Evolutionary conservation across 2,329 filamentous ascomycete genomes (phyloP).

Genomic region (Botrytis cinerea): DNA sequence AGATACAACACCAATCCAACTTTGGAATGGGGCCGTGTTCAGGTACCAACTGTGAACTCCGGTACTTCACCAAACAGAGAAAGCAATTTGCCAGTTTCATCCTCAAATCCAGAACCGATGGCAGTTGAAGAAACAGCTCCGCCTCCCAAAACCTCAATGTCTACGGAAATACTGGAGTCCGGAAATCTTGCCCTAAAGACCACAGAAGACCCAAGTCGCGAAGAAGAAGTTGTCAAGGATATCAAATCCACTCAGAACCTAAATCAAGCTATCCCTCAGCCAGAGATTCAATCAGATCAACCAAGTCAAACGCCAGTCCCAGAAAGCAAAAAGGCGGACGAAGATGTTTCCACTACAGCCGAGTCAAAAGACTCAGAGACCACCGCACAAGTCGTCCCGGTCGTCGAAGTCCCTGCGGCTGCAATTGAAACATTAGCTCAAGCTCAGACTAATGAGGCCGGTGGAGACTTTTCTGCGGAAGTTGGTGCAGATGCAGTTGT

Average conservation of each 20-base stretch:
- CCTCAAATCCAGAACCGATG: constrained; percentile 2
- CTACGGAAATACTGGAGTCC: not conserved
- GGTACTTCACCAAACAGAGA: not conserved
- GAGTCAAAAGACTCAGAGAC: not conserved
- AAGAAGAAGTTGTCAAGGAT: not conserved
- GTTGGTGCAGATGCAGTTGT: not conserved
- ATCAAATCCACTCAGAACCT: not conserved
- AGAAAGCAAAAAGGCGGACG: not conserved
- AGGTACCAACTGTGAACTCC: not conserved
- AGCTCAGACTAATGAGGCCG: not conserved
- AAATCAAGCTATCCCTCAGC: not conserved
- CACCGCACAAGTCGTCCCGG: not conserved
- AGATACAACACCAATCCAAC: not conserved
- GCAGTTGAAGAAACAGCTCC: not conserved
- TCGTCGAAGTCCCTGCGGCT: constrained; percentile 5
- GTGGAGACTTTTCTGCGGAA: not conserved
- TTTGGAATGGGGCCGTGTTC: not conserved
- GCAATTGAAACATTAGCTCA: constrained; percentile 1
- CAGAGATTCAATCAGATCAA: not conserved
- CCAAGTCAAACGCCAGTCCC: not conserved
- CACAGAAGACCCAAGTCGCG: not conserved
- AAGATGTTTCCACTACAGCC: not conserved
- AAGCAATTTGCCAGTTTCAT: not conserved
- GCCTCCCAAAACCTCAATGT: not conserved
- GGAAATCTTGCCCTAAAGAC: not conserved